Evolutionary conservation across 805 yeast species (phyloP), one percentile per base, ranked within the genome.

Genomic region (Spathaspora sp.): DNA sequence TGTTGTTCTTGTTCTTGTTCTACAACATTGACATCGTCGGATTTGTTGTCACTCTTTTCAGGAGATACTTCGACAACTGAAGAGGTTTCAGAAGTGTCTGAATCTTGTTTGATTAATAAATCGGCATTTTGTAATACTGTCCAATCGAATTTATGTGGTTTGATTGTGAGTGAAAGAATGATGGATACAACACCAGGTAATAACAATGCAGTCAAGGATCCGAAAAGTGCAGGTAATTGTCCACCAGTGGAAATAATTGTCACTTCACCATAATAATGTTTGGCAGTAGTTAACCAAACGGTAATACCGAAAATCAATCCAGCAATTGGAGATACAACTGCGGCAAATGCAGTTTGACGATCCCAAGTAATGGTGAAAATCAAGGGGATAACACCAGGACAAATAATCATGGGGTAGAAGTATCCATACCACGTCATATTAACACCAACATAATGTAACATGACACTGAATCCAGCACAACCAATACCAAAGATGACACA

Each of bases 351-450:
- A 1, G 69, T 60, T 52, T 63, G 71, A 47, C 64, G 59, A 45
- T 51, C 63, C 75, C 75, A 70, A 9, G 69, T 64, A 35, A 71
- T 67, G 8, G 68, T 59, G 32, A 68, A 59, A 5, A 66, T 60
- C 57, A 69, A 60, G 2, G 75, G 73, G 48, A 70, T 60, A 16
- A 72, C 72, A 20, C 72, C 73, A n/a, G 73, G 73, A 54, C 71
- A 66, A 46, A 65, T 69, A n/a, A 70, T 46, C 66, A 70, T 67
- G 14, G 73, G 67, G 28, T 57, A 57, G 57, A 70, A 68, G 51
- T 68, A 69, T 7, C 67, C 72, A 51, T 65, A 53, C 73, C 66
- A 60, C 7, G 67, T 62, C 63, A 60, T 62, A 48, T 65, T 60
- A 12, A 58, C 61, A 14, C 66, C 66, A 19, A 61, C 66, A 46